phyloP scores from a whole-genome alignment of 352 stramenopile species.

The Phytophthora citrophthora region DNA sequence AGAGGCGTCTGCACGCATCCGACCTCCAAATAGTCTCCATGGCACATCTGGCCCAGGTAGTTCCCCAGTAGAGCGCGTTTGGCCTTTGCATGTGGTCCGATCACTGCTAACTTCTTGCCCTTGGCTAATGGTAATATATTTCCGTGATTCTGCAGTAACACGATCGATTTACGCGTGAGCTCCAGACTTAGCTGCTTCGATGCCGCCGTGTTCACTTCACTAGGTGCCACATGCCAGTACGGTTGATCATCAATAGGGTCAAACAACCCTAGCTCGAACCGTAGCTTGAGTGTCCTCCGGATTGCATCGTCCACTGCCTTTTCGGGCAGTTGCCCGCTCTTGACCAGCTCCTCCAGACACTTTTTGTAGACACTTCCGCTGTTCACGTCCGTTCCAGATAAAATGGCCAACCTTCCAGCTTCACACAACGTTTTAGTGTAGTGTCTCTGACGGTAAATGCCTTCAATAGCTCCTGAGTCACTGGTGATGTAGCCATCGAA shows the following conservation, averaged over 20 bases:
- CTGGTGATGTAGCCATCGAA: conserved; percentile 97
- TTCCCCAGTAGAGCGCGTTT: conserved; percentile 77
- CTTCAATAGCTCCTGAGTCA: conserved; percentile 92
- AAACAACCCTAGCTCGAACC: conserved; percentile 93
- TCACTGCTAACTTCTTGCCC: conserved; percentile 62
- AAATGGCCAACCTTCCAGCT: conserved; percentile 60
- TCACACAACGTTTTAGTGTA: conserved; percentile 82
- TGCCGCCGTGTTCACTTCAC: conserved; percentile 72
- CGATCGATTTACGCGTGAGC: conserved; percentile 87
- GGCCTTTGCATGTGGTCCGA: conserved; percentile 82
- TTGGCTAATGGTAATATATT: conserved; percentile 72
- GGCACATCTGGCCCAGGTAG: conserved; percentile 89
- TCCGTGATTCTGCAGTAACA: conserved; percentile 93
- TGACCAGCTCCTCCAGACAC: conserved; percentile 70
- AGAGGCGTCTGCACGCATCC: conserved; percentile 74
- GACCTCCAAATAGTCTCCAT: conserved; percentile 72
- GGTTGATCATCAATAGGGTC: conserved; percentile 85
- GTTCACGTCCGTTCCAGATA: conserved; percentile 89
- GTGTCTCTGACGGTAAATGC: conserved; percentile 79
- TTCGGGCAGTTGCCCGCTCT: conserved; percentile 52
- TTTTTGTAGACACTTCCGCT: conserved; percentile 83
- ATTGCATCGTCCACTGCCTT: conserved; percentile 67
- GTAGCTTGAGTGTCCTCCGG: conserved; percentile 78
- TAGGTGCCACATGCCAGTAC: conserved; percentile 76
- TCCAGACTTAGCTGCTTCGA: conserved; percentile 75